A percentile compares a stretch with the other conserved stretches of the same genome.
Conservation (phyloP, 2,329 filamentous ascomycete species). For the Hymenotorrendiella dingleyae region DNA sequence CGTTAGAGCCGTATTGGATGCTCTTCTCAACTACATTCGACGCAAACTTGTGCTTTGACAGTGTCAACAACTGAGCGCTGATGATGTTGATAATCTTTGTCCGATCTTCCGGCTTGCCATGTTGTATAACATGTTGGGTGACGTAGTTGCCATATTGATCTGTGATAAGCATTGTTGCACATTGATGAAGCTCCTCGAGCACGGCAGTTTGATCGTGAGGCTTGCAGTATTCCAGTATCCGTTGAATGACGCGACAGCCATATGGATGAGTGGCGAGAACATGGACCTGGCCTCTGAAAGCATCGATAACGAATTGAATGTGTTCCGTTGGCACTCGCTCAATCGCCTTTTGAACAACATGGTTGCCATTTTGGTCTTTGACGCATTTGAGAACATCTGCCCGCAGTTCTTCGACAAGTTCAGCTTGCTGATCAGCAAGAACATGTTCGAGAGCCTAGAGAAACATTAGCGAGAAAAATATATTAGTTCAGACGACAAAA, state of each 20-base stretch:
- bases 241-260: slow-evolving; percentile 88
- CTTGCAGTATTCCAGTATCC: slow-evolving; percentile 79
- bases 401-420: slow-evolving; percentile 77
- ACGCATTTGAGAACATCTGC: slow-evolving; percentile 70
- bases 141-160: slow-evolving; percentile 97
- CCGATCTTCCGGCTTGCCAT: slow-evolving; percentile 68
- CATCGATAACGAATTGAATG: slow-evolving; percentile 78
- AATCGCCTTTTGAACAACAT: slow-evolving; percentile 93
- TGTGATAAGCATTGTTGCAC: slow-evolving; percentile 65
- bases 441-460: slow-evolving; percentile 80
- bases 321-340: slow-evolving; percentile 71
- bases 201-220: slow-evolving; percentile 65
- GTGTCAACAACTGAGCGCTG: slow-evolving; percentile 61
- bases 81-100: slow-evolving; percentile 69
- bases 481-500: neutral
- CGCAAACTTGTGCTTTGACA: slow-evolving; percentile 93
- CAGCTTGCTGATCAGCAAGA: slow-evolving; percentile 83
- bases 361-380: slow-evolving; percentile 87
- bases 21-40: slow-evolving; percentile 97
- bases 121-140: slow-evolving; percentile 81
- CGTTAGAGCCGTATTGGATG: slow-evolving; percentile 62
- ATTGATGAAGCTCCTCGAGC: slow-evolving; percentile 71
- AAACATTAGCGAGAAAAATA: neutral
- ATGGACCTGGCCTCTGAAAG: slow-evolving; percentile 70
- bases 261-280: slow-evolving; percentile 73